Evolutionary conservation across 2,329 filamentous ascomycete species (phyloP).

Genomic region (Alternaria alternata): DNA sequence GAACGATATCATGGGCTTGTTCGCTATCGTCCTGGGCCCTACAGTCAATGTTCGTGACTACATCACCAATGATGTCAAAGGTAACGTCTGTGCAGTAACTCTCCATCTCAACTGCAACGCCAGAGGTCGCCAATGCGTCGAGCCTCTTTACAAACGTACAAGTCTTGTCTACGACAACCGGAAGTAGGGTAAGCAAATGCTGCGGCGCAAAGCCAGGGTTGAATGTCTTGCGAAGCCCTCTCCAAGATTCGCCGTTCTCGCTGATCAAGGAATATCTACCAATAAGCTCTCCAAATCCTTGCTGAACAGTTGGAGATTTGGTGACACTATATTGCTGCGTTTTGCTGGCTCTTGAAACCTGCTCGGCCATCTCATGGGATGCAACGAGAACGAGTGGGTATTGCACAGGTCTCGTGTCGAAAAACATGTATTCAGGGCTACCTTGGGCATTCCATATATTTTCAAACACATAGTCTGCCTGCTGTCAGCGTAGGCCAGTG

Average conservation of each 20-base stretch:
- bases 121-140: slow-evolving; percentile 35
- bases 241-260: slow-evolving; percentile 45
- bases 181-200: slow-evolving; percentile 47
- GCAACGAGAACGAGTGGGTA: slow-evolving; percentile 35
- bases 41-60: slow-evolving; percentile 40
- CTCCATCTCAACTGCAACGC: slow-evolving; percentile 40
- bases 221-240: slow-evolving; percentile 45
- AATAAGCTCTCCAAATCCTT: slow-evolving; percentile 28
- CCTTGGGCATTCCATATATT: slow-evolving; percentile 38
- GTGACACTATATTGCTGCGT: slow-evolving; percentile 40
- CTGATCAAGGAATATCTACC: slow-evolving; percentile 41
- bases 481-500: not conserved
- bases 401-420: slow-evolving; percentile 45
- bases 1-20: slow-evolving; percentile 35
- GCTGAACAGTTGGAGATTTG: slow-evolving; percentile 46
- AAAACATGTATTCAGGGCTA: slow-evolving; percentile 36
- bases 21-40: slow-evolving; percentile 36
- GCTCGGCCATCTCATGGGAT: slow-evolving; percentile 48
- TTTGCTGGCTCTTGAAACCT: slow-evolving; percentile 41
- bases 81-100: slow-evolving; percentile 41
- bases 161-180: slow-evolving; percentile 48
- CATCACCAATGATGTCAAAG: slow-evolving; percentile 48
- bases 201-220: slow-evolving; percentile 50
- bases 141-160: slow-evolving; percentile 43
- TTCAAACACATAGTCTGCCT: slow-evolving; percentile 45